Evolutionary conservation across 148 eudicot species (phyloP).

Genomic region (Pharnaceum exiguum): DNA sequence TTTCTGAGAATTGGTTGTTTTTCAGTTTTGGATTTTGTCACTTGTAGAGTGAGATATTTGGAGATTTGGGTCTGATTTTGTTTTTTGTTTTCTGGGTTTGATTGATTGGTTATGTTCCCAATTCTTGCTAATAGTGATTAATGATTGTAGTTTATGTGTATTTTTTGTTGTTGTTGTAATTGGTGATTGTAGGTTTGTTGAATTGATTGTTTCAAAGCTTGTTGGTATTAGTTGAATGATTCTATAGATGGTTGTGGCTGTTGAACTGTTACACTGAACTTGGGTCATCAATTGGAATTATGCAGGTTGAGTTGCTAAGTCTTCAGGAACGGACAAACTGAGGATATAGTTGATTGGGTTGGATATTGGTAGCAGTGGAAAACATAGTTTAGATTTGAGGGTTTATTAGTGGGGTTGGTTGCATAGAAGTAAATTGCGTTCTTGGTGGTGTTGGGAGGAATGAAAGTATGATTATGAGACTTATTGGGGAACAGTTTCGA

Average conservation of each 20-base stretch:
- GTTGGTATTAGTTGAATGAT: too few relatives aligned
- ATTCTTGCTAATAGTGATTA: too few relatives aligned
- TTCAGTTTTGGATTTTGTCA: not conserved
- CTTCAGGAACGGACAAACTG: slow-evolving; percentile 12
- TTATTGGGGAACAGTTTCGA: slow-evolving; percentile 40
- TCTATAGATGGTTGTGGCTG: too few relatives aligned
- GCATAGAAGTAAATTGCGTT: not conserved
- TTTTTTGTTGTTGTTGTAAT: too few relatives aligned
- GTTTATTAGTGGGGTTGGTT: not conserved
- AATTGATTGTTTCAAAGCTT: too few relatives aligned
- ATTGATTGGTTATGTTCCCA: too few relatives aligned
- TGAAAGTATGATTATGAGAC: slow-evolving; percentile 52
- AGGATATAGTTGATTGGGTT: slow-evolving; percentile 5
- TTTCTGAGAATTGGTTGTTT: not conserved
- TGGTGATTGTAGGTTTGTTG: too few relatives aligned
- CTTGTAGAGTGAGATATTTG: not conserved
- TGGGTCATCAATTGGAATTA: too few relatives aligned
- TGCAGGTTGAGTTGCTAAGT: not conserved
- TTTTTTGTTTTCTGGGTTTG: too few relatives aligned
- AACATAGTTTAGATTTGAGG: not conserved
- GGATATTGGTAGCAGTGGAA: not conserved
- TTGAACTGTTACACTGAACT: too few relatives aligned
- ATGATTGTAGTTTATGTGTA: too few relatives aligned
- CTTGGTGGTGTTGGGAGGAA: slow-evolving; percentile 22
- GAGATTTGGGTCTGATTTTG: too few relatives aligned